phyloP scores from a whole-genome alignment of 164 flowering plant species.

The Umbilicus rupestris region DNA sequence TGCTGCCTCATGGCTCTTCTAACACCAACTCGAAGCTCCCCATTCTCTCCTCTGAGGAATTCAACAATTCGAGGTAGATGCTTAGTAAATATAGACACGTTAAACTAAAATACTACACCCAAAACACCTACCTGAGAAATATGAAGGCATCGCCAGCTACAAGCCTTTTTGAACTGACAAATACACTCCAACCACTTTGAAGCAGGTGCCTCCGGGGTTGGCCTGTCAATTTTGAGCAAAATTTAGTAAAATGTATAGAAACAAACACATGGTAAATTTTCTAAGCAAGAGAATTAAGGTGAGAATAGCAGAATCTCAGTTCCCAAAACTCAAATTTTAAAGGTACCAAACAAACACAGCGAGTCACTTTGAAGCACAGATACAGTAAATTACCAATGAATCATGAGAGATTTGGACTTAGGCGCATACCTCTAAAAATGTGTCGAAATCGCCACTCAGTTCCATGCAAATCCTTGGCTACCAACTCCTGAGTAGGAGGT shows the following conservation, averaged over 20 bases:
- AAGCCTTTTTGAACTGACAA: constrained; percentile 95
- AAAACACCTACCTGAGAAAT: constrained; percentile 60
- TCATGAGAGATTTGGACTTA: background rate
- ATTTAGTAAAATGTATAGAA: background rate
- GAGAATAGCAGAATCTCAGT: background rate
- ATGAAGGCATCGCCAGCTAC: constrained; percentile 99
- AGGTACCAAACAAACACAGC: background rate
- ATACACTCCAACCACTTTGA: constrained; percentile 99
- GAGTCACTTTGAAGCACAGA: background rate
- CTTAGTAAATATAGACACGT: background rate
- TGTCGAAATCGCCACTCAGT: constrained; percentile 90
- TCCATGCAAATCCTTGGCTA: constrained; percentile 90
- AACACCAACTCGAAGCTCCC: constrained; percentile 93
- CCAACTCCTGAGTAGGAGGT: constrained; percentile 95
- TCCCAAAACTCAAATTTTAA: background rate
- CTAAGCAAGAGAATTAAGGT: background rate
- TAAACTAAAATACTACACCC: background rate
- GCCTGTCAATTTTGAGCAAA: constrained; percentile 33
- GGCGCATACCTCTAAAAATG: constrained; percentile 66
- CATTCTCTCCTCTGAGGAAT: constrained; percentile 60
- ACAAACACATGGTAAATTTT: background rate
- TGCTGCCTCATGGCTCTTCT: constrained; percentile 93
- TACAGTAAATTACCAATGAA: background rate
- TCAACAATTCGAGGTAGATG: background rate
- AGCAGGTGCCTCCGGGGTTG: constrained; percentile 95